Evolutionary conservation across 257 asterid genomes (phyloP), one percentile per base, ranked within the genome.

Genomic region (Salvia hispanica): DNA sequence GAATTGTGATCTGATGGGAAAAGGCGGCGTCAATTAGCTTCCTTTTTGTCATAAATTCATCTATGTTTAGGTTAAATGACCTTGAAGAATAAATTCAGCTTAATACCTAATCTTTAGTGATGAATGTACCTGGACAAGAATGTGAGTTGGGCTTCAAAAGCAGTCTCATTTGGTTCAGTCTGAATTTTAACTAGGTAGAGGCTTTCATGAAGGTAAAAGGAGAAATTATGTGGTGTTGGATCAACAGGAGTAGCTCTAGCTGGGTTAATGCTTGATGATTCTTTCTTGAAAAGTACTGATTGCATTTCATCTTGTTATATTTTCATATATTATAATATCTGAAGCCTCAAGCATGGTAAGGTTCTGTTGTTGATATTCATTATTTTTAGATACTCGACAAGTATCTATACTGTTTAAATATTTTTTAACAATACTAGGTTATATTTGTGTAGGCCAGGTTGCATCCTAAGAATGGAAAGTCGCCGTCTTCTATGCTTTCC

Each of bases 361-460:
- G 28, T 15, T 34, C 52, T 46, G 45, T n/a, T 4, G 12, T 66
- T 21, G 10, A 53, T 51, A 39, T 40, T 42, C 13, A 36, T 39
- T 39, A 37, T 16, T 39, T 6, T 8, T 40, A 36, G 72, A 54
- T 37, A 69, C 62, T 55, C 31, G 53, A n/a, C 40, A 3, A 18
- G 36, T 61, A 8, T 46, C 16, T 25, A n/a, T 34, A 16, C 56
- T 45, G 36, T 65, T 43, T 45, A 37, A 64, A 33, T 51, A 58
- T 53, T 5, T 46, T 56, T 62, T 62, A 1, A 71, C 83, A 67
- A 85, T 78, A 72, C 78, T 72, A 48, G 15, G 69, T 75, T 80
- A 47, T 67, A 34, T 61, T 9, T 77, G 81, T 83, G 78, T 88
- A 93, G 98, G 94, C 77, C 78, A 80, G 85, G 52, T 72, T 77